phyloP scores from a whole-genome alignment of 371 early-diverging fungal genomes.

The Conidiobolus incongruus region DNA sequence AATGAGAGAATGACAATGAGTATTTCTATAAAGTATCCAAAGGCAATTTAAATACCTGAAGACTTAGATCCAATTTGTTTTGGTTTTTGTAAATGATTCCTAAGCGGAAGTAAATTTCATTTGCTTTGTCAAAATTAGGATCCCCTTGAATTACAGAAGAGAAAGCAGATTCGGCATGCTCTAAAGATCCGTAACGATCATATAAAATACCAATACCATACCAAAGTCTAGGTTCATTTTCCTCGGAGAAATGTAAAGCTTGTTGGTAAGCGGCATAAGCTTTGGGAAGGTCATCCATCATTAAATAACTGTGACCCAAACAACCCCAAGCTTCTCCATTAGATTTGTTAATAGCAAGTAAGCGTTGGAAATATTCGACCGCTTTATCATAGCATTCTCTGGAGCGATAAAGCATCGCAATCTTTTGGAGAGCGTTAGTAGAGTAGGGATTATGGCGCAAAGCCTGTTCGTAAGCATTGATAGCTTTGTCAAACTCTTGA shows the following conservation, averaged over 20 bases:
- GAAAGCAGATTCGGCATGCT: slow-evolving; percentile 95
- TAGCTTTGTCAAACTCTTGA: slow-evolving; percentile 55
- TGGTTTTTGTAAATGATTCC: slow-evolving; percentile 96
- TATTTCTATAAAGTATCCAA: not conserved
- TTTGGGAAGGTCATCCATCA: slow-evolving; percentile 81
- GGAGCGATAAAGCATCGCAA: slow-evolving; percentile 40
- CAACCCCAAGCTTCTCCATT: slow-evolving; percentile 89
- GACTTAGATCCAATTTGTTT: slow-evolving; percentile 60
- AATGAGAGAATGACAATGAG: not conserved
- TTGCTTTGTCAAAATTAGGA: slow-evolving; percentile 80
- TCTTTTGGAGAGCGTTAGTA: slow-evolving; percentile 39
- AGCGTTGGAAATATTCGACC: slow-evolving; percentile 68
- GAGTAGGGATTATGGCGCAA: slow-evolving; percentile 78
- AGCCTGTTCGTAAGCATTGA: slow-evolving; percentile 61
- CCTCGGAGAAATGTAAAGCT: slow-evolving; percentile 62
- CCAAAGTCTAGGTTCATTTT: slow-evolving; percentile 89
- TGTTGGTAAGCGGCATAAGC: slow-evolving; percentile 88
- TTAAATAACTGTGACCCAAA: slow-evolving; percentile 78
- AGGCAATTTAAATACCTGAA: slow-evolving; percentile 34
- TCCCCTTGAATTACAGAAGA: slow-evolving; percentile 73
- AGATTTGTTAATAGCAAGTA: slow-evolving; percentile 45
- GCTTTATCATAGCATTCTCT: slow-evolving; percentile 46
- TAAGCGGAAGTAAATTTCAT: slow-evolving; percentile 89
- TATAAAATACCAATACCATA: slow-evolving; percentile 95
- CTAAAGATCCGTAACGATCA: slow-evolving; percentile 86